Conservation (phyloP, 306 rosid species). For the Malus asiatica region DNA sequence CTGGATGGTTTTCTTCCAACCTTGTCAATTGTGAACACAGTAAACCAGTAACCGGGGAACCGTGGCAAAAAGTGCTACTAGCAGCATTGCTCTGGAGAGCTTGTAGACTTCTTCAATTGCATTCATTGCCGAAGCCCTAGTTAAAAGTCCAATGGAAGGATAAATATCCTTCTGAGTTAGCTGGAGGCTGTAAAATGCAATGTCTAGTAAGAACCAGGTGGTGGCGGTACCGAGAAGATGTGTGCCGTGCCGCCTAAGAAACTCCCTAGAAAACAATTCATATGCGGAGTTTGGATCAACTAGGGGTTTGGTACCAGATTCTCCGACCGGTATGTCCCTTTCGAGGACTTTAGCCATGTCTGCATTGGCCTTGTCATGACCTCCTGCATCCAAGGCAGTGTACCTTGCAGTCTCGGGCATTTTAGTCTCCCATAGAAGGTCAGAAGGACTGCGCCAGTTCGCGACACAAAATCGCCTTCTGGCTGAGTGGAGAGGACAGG, state of each 20-base stretch:
- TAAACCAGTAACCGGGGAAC: constrained; percentile 20
- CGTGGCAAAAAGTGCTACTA: constrained; percentile 1
- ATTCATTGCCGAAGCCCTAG: constrained; percentile 1
- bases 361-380: background rate
- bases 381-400: constrained; percentile 17
- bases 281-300: background rate
- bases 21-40: constrained; percentile 5
- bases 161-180: constrained; percentile 16
- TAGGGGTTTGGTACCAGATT: background rate
- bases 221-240: constrained; percentile 9
- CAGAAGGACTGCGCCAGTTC: background rate
- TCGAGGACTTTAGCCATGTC: constrained; percentile 21
- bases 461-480: constrained; percentile 15
- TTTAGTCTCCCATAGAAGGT: constrained; percentile 9
- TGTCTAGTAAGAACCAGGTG: constrained; percentile 12
- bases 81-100: constrained; percentile 8
- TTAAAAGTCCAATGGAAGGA: background rate
- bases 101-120: constrained; percentile 13
- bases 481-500: constrained; percentile 6
- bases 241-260: background rate
- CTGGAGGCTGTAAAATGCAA: constrained; percentile 15
- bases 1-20: constrained; percentile 13
- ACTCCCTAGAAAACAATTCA: constrained; percentile 6
- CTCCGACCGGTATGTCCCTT: background rate
- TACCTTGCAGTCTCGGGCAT: constrained; percentile 14